Conservation (phyloP, 2,329 filamentous ascomycete genomes). For the Teratosphaeriaceae sp. region DNA sequence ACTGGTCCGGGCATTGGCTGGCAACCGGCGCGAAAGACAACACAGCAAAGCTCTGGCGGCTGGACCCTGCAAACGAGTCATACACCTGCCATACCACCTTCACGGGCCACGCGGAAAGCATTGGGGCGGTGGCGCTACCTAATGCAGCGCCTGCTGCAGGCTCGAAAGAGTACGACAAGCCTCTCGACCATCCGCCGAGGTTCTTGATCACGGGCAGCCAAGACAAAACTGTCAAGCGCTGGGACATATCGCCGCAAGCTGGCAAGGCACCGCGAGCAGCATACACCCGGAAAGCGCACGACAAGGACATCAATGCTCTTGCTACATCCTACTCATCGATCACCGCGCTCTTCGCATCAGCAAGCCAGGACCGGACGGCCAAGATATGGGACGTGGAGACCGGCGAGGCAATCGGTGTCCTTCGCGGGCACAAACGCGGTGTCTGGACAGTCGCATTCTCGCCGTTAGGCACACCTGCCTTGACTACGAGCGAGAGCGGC, state of each 20-base stretch:
- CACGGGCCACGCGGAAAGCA: constrained; percentile 86
- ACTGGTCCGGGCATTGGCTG: constrained; percentile 97
- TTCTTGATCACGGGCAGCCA: constrained; percentile 91
- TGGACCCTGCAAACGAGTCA: constrained; percentile 68
- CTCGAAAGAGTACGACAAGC: constrained; percentile 64
- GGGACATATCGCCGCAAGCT: constrained; percentile 57
- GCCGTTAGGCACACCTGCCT: constrained; percentile 65
- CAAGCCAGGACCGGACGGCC: constrained; percentile 92
- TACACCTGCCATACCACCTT: constrained; percentile 78
- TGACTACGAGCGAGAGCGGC: constrained; percentile 60
- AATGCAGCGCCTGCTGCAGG: constrained; percentile 59
- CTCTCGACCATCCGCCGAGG: constrained; percentile 70
- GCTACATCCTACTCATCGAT: constrained; percentile 61
- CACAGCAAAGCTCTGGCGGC: constrained; percentile 79
- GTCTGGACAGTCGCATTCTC: constrained; percentile 95
- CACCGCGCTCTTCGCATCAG: constrained; percentile 81
- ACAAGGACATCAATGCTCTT: constrained; percentile 97
- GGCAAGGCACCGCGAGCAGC: constrained; percentile 55
- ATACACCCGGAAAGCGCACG: constrained; percentile 91
- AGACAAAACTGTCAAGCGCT: constrained; percentile 90
- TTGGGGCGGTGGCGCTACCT: constrained; percentile 83
- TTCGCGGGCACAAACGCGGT: constrained; percentile 86
- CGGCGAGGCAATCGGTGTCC: constrained; percentile 83
- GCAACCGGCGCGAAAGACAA: constrained; percentile 97
- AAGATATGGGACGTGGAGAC: constrained; percentile 94